A percentile compares a stretch with the other conserved stretches of the same genome.
Evolutionary conservation across 331 rosid species (phyloP).

Genomic region (Quercus phellos): DNA sequence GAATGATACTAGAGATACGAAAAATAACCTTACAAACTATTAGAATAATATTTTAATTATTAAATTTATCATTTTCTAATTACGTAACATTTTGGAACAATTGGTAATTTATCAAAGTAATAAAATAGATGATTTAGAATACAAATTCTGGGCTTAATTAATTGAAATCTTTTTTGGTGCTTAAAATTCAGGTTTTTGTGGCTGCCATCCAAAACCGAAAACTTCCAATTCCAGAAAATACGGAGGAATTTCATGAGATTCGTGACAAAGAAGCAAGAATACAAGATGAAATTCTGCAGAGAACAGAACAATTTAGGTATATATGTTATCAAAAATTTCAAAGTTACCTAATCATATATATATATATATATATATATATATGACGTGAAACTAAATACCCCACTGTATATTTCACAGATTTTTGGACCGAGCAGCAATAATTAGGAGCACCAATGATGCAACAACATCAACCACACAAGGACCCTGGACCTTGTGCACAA

Average conservation of each 20-base stretch:
- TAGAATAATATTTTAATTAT: no score
- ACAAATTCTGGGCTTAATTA: no score
- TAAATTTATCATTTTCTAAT: no score
- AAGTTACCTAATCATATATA: background rate
- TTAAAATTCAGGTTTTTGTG: slow-evolving; percentile 46
- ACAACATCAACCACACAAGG: slow-evolving; percentile 20
- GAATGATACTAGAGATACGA: no score
- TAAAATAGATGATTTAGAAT: no score
- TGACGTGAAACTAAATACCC: background rate
- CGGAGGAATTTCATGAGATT: slow-evolving; percentile 55
- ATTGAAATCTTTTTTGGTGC: no score
- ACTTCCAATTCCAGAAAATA: slow-evolving; percentile 45
- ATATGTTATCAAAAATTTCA: background rate
- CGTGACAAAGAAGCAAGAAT: slow-evolving; percentile 34
- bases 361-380: slow-evolving; percentile 9
- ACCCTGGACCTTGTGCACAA: slow-evolving; percentile 66
- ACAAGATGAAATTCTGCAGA: slow-evolving; percentile 45
- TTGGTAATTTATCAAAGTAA: no score
- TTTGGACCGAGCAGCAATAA: slow-evolving; percentile 66
- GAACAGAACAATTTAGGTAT: slow-evolving; percentile 76
- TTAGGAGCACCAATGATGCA: slow-evolving; percentile 11
- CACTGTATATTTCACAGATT: slow-evolving; percentile 29
- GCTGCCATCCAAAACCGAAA: slow-evolving; percentile 56
- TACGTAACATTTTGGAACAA: no score
- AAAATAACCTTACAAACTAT: no score